Base-by-base conservation (phyloP, 192 early-diverging fungal species). In the Coemansia sp. region DNA sequence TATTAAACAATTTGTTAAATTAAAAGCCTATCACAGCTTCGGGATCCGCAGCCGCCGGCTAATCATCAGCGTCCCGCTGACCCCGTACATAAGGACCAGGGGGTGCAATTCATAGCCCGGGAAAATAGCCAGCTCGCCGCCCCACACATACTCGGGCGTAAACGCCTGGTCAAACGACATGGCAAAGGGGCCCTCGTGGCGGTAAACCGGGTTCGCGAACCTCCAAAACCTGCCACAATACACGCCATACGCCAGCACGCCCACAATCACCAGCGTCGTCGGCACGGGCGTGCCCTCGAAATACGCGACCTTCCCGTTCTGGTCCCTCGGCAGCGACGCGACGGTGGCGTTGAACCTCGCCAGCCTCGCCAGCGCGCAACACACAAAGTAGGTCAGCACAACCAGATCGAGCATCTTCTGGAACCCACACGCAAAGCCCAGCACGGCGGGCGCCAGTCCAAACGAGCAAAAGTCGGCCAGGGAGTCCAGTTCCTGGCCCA, bases 221-320 rank as follows among this genome's bases (percentile, higher is more conserved):
- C 80, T 60, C 77, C 77, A 80, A 21, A 80, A 80, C 67, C 71
- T 80, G 51, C 74, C 75, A 23, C 58, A 44, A 27, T 67, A 70
- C 3, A 89, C 63, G 30, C 87, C 71, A 59, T 87, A 88, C 1
- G 89, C 85, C 35, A 92, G 62, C 1, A 88, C 43, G 23, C 72
- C 87, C 0, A 91, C 85, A 48, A 95, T 81, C 0, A 69, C 65
- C 42, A 95, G 57, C 7, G 88, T 85, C 1, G 89, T 90, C 2
- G 92, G 94, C 45, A 96, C 95, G 6, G 94, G 94, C 7, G 92
- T 92, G 27, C 94, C 94, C 67, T 96, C 91, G 76, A 94, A 95
- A 61, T 90, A 90, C 27, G 70, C 58, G 32, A 92, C 81, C 57
- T 95, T 94, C 32, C 92, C 92, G 9, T 77, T 79, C n/a, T 40